Conservation (phyloP, 2,329 filamentous ascomycete species). For the Zarea fungicola region DNA sequence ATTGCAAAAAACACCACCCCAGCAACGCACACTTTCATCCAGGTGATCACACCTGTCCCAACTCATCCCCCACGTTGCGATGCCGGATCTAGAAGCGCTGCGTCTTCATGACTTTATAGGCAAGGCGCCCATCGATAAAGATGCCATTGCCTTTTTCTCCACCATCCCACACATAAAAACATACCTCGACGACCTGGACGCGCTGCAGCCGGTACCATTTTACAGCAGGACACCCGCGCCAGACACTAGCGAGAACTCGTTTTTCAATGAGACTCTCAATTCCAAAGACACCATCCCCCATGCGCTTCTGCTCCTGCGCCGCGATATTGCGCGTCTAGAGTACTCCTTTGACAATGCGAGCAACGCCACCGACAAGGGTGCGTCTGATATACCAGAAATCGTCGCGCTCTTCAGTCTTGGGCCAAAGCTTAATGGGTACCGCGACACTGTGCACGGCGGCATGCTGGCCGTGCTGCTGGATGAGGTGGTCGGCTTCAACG, state of each 20-base stretch:
- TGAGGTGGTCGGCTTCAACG: conserved; percentile 2
- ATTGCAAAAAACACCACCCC: background rate
- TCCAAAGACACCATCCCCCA: background rate
- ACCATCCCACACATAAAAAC: background rate
- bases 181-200: background rate
- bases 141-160: background rate
- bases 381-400: background rate
- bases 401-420: conserved; percentile 1
- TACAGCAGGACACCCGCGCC: background rate
- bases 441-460: conserved; percentile 5
- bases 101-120: conserved; percentile 1
- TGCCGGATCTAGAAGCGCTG: conserved; percentile 3
- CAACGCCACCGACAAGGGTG: background rate
- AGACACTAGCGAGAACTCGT: conserved; percentile 2
- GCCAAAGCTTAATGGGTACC: conserved; percentile 7
- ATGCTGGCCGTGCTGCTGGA: conserved; percentile 7
- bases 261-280: conserved; percentile 2
- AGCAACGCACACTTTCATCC: too few relatives aligned
- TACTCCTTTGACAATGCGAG: background rate
- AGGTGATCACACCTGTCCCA: too few relatives aligned
- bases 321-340: conserved; percentile 1
- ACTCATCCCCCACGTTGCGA: too few relatives aligned
- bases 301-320: conserved; percentile 4
- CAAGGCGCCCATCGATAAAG: conserved; percentile 5
- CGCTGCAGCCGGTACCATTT: conserved; percentile 3